phyloP scores from a whole-genome alignment of 2,329 filamentous ascomycete genomes.

The Fusarium albosuccineum region DNA sequence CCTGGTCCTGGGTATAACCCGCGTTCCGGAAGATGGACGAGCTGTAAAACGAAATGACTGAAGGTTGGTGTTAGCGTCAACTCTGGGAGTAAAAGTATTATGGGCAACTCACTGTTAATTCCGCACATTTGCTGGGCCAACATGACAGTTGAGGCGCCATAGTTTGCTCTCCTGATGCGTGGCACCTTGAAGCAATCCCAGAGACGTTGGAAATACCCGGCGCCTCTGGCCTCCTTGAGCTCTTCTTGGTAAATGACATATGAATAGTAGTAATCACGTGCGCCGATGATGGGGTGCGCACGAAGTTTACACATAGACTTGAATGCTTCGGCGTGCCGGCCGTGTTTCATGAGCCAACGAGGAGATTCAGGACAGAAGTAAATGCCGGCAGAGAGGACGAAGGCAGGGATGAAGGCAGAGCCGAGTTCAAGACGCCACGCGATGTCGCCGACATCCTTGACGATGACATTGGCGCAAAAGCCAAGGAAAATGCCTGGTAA shows the following conservation, averaged over 20 bases:
- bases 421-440: constrained; percentile 71
- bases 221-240: neutral
- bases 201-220: neutral
- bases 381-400: constrained; percentile 67
- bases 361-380: constrained; percentile 73
- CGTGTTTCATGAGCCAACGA: constrained; percentile 71
- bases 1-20: constrained; percentile 2
- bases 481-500: constrained; percentile 47
- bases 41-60: constrained; percentile 45
- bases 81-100: rapidly evolving
- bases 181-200: constrained; percentile 8
- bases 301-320: constrained; percentile 53
- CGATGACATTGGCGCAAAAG: constrained; percentile 64
- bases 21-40: constrained; percentile 22
- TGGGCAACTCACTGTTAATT: constrained; percentile 9
- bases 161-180: constrained; percentile 48
- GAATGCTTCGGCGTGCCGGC: constrained; percentile 67
- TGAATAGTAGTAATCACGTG: neutral
- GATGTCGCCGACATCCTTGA: constrained; percentile 64
- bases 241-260: neutral
- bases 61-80: neutral
- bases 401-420: constrained; percentile 64
- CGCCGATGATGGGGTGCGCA: neutral
- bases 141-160: constrained; percentile 7
- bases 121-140: constrained; percentile 4